Evolutionary conservation across 2,329 filamentous ascomycete genomes (phyloP).

Genomic region (Ploettnerulaceae sp.): DNA sequence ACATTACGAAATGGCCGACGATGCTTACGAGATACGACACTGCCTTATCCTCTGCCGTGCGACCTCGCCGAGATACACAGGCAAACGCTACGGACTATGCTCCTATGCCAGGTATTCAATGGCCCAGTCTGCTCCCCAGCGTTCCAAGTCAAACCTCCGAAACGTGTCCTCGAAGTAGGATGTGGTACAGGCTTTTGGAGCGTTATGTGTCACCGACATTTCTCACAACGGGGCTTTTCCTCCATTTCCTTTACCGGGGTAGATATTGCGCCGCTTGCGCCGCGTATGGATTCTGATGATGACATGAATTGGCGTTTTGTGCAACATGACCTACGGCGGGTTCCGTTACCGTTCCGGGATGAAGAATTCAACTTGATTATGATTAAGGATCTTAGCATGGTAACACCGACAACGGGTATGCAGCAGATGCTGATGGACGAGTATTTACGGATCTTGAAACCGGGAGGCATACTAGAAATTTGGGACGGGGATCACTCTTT

Average conservation of each 20-base stretch:
- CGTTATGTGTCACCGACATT: slow-evolving; percentile 78
- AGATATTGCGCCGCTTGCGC: slow-evolving; percentile 71
- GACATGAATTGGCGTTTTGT: slow-evolving; percentile 87
- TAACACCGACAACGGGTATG: slow-evolving; percentile 51
- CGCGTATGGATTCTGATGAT: slow-evolving; percentile 55
- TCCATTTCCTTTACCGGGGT: slow-evolving; percentile 76
- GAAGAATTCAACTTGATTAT: slow-evolving; percentile 85
- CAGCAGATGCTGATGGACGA: slow-evolving; percentile 61
- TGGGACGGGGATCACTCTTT: slow-evolving; percentile 88
- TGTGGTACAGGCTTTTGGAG: slow-evolving; percentile 91
- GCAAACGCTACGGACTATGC: slow-evolving; percentile 77
- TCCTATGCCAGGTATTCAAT: slow-evolving; percentile 77
- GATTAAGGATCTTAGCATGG: slow-evolving; percentile 75
- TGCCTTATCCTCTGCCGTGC: slow-evolving; percentile 80
- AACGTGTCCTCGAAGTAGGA: slow-evolving; percentile 76
- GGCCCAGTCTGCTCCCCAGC: slow-evolving; percentile 70
- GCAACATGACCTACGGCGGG: slow-evolving; percentile 74
- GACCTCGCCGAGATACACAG: slow-evolving; percentile 84
- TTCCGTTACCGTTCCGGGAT: slow-evolving; percentile 72
- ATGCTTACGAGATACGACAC: slow-evolving; percentile 69
- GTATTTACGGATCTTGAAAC: slow-evolving; percentile 68
- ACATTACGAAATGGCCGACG: slow-evolving; percentile 72
- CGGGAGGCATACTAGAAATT: slow-evolving; percentile 75
- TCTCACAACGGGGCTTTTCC: slow-evolving; percentile 60
- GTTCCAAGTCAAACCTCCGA: slow-evolving; percentile 62